phyloP scores from a whole-genome alignment of 768 basidiomycete species.

The Tylopilus plumbeoviolaceoides region DNA sequence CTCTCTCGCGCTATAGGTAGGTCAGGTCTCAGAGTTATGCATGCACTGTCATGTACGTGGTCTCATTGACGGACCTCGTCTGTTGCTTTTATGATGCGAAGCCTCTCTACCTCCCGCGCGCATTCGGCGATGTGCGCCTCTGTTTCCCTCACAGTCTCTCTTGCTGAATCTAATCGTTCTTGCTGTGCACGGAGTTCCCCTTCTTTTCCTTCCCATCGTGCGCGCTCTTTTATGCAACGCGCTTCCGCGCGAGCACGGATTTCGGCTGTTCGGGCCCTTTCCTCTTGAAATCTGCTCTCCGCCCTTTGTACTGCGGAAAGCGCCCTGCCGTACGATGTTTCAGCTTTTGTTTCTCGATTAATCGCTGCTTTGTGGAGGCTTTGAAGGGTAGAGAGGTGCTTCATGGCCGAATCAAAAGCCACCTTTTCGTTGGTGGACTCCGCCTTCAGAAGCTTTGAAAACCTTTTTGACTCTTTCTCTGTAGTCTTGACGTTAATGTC shows the following conservation, averaged over 20 bases:
- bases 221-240: constrained; percentile 50
- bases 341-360: constrained; percentile 60
- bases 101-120: constrained; percentile 65
- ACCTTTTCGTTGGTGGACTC: constrained; percentile 68
- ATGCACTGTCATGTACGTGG: not conserved
- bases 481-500: not conserved
- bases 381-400: constrained; percentile 64
- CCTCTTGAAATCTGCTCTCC: constrained; percentile 57
- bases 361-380: constrained; percentile 64
- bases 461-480: constrained; percentile 57
- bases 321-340: constrained; percentile 49
- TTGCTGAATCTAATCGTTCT: constrained; percentile 47
- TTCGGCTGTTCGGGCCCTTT: constrained; percentile 53
- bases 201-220: constrained; percentile 51
- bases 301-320: constrained; percentile 58
- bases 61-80: constrained; percentile 47
- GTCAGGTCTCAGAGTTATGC: not conserved
- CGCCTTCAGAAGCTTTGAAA: constrained; percentile 66
- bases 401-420: constrained; percentile 55
- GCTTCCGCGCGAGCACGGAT: constrained; percentile 45
- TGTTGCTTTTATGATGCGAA: constrained; percentile 59
- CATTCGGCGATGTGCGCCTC: constrained; percentile 66
- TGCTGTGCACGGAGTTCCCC: constrained; percentile 44
- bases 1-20: constrained; percentile 46
- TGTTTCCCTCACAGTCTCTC: constrained; percentile 51